Evolutionary conservation across 1,139 yeast species (phyloP).

Genomic region (Diutina catenulata): DNA sequence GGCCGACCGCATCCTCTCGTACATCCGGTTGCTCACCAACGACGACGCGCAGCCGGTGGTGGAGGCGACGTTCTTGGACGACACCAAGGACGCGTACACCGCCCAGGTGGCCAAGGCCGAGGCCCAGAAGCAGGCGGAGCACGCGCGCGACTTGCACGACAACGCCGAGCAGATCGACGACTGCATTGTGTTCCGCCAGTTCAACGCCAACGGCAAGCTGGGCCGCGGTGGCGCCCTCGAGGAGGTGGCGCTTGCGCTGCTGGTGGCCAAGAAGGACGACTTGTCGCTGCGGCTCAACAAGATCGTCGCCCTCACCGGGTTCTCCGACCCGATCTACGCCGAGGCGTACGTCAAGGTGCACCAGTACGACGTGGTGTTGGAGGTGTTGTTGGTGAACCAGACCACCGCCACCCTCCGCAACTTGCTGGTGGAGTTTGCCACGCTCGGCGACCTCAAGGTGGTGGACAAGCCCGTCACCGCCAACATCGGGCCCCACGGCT

Average conservation of each 20-base stretch:
- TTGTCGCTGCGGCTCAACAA: constrained; percentile 71
- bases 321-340: constrained; percentile 95
- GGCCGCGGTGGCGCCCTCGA: constrained; percentile 21
- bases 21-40: constrained; percentile 67
- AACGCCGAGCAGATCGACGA: constrained; percentile 79
- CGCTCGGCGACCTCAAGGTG: constrained; percentile 90
- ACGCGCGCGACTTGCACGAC: constrained; percentile 51
- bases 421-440: constrained; percentile 89
- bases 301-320: constrained; percentile 90
- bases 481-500: constrained; percentile 93
- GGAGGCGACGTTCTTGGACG: constrained; percentile 72
- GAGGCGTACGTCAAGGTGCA: constrained; percentile 94
- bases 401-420: constrained; percentile 86
- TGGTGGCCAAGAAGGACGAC: constrained; percentile 40
- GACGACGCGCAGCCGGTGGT: constrained; percentile 36
- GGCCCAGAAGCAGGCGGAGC: constrained; percentile 41
- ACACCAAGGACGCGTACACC: constrained; percentile 76
- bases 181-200: constrained; percentile 72
- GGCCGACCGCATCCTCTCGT: constrained; percentile 78
- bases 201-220: constrained; percentile 32
- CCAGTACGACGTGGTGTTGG: constrained; percentile 91
- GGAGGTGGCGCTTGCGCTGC: constrained; percentile 38
- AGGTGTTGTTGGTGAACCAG: constrained; percentile 89
- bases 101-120: constrained; percentile 46
- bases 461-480: constrained; percentile 90